Evolutionary conservation across 2,329 filamentous ascomycete genomes (phyloP).

Genomic region (Colletotrichum melonis): DNA sequence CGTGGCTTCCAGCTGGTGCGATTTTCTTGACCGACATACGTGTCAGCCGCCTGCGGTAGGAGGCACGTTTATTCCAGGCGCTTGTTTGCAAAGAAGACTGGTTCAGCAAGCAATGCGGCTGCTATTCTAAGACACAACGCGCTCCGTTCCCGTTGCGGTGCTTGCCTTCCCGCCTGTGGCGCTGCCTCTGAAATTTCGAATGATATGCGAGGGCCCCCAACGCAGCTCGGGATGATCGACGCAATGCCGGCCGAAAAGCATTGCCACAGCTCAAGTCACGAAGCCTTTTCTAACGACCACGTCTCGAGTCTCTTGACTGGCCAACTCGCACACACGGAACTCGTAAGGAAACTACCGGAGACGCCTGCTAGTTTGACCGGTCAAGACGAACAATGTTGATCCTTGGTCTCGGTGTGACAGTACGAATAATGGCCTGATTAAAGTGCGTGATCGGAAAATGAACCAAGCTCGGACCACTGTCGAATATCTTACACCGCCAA

Average conservation of each 20-base stretch:
- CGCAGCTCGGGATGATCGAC: conserved; percentile 23
- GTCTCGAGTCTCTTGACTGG: not conserved
- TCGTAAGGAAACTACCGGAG: not conserved
- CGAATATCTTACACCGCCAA: conserved; percentile 15
- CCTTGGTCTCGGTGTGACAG: conserved; percentile 11
- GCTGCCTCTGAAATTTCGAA: conserved; percentile 10
- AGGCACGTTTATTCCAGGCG: not conserved
- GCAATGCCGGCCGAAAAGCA: conserved; percentile 4
- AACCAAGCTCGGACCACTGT: conserved; percentile 10
- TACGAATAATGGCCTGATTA: conserved; percentile 8
- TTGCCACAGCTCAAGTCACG: not conserved
- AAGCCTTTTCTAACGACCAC: conserved; percentile 17
- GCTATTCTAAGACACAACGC: conserved; percentile 9
- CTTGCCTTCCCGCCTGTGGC: conserved; percentile 4
- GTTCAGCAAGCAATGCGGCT: not conserved
- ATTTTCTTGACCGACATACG: not conserved
- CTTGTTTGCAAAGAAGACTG: not conserved
- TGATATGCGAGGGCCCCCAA: conserved; percentile 10
- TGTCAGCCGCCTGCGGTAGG: not conserved
- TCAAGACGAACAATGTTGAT: not conserved
- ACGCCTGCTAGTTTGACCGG: not conserved
- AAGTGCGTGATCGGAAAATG: conserved; percentile 3
- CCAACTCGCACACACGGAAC: not conserved
- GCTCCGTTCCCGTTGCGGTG: not conserved
- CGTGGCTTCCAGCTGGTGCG: conserved; percentile 8